These are phyloP conservation scores for Amesomyces nigricolor DNA, from an alignment of 2,329 filamentous ascomycete species.

Conservation along the genomic window DNA sequence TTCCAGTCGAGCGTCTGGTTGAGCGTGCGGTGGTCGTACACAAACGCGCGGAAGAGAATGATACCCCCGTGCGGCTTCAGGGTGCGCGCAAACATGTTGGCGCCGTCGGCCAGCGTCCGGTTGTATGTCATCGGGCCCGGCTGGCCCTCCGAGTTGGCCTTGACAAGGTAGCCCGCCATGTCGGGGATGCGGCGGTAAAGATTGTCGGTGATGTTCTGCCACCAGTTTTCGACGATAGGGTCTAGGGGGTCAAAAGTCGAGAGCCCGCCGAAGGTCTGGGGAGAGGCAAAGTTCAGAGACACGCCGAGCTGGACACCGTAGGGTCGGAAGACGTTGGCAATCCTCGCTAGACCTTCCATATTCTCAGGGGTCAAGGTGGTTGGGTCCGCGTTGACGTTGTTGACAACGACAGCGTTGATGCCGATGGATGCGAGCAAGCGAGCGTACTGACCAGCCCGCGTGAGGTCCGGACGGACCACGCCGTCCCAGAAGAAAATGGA, in stretches of 20 bases:
- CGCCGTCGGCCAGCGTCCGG: conserved; percentile 61
- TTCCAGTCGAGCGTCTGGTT: conserved; percentile 54
- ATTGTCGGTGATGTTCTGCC: conserved; percentile 52
- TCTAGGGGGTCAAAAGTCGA: conserved; percentile 62
- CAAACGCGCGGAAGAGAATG: conserved; percentile 67
- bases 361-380: conserved; percentile 51
- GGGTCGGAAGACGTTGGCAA: conserved; percentile 61
- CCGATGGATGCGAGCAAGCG: conserved; percentile 61
- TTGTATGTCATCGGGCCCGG: conserved; percentile 65
- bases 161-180: conserved; percentile 63
- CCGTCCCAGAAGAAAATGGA: conserved; percentile 64
- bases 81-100: conserved; percentile 60
- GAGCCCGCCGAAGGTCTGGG: conserved; percentile 50
- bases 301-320: conserved; percentile 62
- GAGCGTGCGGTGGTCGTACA: conserved; percentile 53
- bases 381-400: conserved; percentile 67
- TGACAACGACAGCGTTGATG: conserved; percentile 61
- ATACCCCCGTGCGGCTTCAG: conserved; percentile 54
- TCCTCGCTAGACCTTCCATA: conserved; percentile 53
- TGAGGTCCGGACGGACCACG: conserved; percentile 51
- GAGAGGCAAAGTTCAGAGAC: conserved; percentile 64
- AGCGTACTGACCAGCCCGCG: conserved; percentile 56
- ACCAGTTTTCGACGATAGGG: conserved; percentile 54
- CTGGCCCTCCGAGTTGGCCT: conserved; percentile 67
- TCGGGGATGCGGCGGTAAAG: conserved; percentile 60